Conservation (phyloP, 2,329 filamentous ascomycete genomes). For the Teratosphaeria gauchensis region DNA sequence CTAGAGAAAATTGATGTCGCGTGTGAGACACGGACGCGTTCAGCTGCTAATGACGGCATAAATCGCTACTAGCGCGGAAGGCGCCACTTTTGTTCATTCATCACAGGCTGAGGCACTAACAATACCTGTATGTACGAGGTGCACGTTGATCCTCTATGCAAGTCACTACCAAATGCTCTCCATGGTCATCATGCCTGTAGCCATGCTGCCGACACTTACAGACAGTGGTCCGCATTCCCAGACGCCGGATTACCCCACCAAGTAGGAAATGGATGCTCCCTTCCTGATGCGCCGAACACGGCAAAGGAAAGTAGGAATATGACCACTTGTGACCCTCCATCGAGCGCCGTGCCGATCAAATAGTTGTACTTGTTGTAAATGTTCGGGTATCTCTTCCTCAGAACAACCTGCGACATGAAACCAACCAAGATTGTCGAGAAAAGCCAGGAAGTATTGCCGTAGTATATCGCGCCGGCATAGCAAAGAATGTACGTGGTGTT, state of each 20-base stretch:
- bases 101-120: background rate
- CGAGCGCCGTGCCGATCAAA: background rate
- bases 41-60: background rate
- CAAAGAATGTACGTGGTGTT: background rate
- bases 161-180: no score
- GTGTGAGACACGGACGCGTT: background rate
- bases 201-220: background rate
- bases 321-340: background rate
- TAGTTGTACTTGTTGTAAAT: background rate
- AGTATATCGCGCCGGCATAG: background rate
- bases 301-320: background rate
- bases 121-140: no score
- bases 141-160: no score
- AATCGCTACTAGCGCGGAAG: background rate
- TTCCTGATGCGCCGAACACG: background rate
- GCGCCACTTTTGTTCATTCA: background rate
- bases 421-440: background rate
- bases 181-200: no score
- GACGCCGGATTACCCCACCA: background rate
- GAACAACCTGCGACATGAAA: background rate
- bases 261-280: background rate
- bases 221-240: background rate
- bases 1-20: slow-evolving; percentile 3
- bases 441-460: background rate
- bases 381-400: background rate